These are phyloP conservation scores for Colletotrichum limetticola DNA, from an alignment of 2,329 filamentous ascomycete species.

Conservation along the genomic window DNA sequence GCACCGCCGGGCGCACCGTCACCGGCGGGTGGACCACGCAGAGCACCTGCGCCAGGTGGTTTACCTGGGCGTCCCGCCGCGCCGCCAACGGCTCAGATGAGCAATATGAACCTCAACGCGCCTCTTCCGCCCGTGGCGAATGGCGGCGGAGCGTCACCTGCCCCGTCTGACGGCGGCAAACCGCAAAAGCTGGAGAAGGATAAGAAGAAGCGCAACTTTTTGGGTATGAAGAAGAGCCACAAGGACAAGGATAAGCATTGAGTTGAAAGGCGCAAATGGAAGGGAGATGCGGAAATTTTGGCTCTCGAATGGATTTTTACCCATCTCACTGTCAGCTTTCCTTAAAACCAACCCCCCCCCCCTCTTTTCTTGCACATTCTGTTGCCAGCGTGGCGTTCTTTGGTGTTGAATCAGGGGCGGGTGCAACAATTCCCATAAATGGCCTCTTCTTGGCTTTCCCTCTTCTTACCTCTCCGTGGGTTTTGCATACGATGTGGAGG, in stretches of 20 bases:
- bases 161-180: slow-evolving; percentile 49
- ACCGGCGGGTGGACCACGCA: slow-evolving; percentile 38
- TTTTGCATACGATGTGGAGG: background rate
- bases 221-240: slow-evolving; percentile 67
- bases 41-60: slow-evolving; percentile 41
- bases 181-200: slow-evolving; percentile 67
- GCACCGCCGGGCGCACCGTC: slow-evolving; percentile 35
- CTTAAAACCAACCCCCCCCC: too few relatives aligned
- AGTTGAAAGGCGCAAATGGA: background rate
- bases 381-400: slow-evolving; percentile 24
- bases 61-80: slow-evolving; percentile 49
- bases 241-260: slow-evolving; percentile 33
- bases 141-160: slow-evolving; percentile 36
- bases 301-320: background rate
- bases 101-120: slow-evolving; percentile 61
- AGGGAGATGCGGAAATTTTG: background rate
- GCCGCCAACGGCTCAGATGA: slow-evolving; percentile 67
- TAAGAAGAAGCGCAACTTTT: slow-evolving; percentile 70
- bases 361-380: background rate
- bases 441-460: background rate
- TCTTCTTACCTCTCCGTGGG: background rate
- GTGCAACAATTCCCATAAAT: background rate
- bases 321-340: background rate
- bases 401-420: slow-evolving; percentile 8
- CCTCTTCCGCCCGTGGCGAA: slow-evolving; percentile 36